Base-by-base conservation (phyloP, 2,329 filamentous ascomycete genomes). In the Xylariaceae sp. region DNA sequence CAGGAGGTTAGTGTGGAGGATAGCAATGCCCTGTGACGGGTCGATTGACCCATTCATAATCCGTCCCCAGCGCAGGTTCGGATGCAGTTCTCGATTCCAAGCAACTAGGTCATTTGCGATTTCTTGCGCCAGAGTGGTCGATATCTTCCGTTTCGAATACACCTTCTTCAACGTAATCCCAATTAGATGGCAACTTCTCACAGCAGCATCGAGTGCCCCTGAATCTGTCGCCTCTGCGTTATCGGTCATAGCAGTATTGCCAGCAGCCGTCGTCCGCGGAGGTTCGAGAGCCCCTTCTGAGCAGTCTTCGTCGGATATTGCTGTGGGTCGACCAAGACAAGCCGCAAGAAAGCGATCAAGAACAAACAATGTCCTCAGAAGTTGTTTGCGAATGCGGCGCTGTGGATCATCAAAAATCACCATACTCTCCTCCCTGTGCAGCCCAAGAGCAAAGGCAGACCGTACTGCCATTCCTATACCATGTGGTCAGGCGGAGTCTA, bases 321-420 rank as follows among this genome's bases (percentile, higher is more conserved):
- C 80, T 1, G 79, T 79, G 0, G 86, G 86, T 9, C 85, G 79
- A 4, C 87, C 87, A 1, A 89, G 73, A 1, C 83, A 84, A 20
- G 83, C 81, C 1, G 86, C 81, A 1, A 89, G 74, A 49, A 89
- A 84, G 16, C 83, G 78, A 64, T 89, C 87, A 7, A 89, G 76
- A 14, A 89, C 75, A 56, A 87, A 88, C 0, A 89, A 70, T 10
- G 83, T 86, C 53, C 81, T 80, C 86, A 85, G 89, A 2, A 89
- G 70, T 47, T 84, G 87, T 23, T 80, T 79, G 32, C 85, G 76
- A 7, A 79, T 69, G 7, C 66, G 69, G 59, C 80, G 74, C 48
- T 84, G 76, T 10, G 77, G 72, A 0, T 66, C 65, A 7, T 70
- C 71, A 65, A 85, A 86, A 16, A 85, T 77, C 12, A 76, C 70